Base-by-base conservation (phyloP, 495 filamentous ascomycete species). In the Annulohypoxylon bovei region DNA sequence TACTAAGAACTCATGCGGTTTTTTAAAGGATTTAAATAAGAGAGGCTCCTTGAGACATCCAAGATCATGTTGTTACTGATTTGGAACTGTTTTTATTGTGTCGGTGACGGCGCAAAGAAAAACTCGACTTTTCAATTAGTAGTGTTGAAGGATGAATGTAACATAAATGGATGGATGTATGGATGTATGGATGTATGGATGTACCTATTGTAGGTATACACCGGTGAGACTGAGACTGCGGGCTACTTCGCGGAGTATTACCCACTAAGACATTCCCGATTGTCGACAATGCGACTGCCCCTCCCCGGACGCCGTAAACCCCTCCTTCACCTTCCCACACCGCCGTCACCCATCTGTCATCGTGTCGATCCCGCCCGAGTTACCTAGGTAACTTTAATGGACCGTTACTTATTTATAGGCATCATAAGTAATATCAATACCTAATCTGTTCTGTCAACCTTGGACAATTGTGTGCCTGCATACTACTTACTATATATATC, bases 341-440 rank as follows among this genome's bases (percentile, higher is more conserved):
- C 72, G 68, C 52, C 68, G 68, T 57, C 68, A 73, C 58, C 44
- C 60, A 58, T 60, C 67, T 56, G 64, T 62, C 66, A 64, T 62
- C 35, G 23, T 37, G 56, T 67, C 65, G 40, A 67, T 54, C 56
- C 49, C 27, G 39, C 49, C 40, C 30, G 47, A 33, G 30, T 53
- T 18, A 61, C 40, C 30, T 37, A 33, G 30, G 44, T 18, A 61
- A 61, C 56, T 42, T 39, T 53, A 44, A 60, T 47, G 52, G 50
- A 42, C 35, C 46, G 18, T 42, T 46, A 6, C 6, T 18, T 56
- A 56, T 16, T 23, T 56, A 39, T 39, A 56, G 33, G 53, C 9
- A 23, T 6, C 54, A 32, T 12, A 35, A 7, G 9, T 23, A 55
- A 55, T 27, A 8, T 53, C 4, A 33, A 16, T 7, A 32, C 27